phyloP scores from a whole-genome alignment of 2,329 filamentous ascomycete species.

The Penicillium italicum region DNA sequence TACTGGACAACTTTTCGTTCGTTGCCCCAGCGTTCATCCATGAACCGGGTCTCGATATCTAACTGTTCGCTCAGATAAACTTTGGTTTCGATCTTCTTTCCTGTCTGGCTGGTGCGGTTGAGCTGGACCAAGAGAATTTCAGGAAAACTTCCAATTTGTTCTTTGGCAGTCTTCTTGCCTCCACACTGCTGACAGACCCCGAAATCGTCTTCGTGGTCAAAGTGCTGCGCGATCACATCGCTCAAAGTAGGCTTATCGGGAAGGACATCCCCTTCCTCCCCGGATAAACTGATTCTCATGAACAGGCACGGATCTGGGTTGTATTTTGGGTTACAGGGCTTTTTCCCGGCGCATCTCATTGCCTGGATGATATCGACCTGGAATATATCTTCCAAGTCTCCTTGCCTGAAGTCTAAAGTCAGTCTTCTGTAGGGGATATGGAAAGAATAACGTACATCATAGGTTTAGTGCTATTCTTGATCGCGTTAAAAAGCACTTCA shows the following conservation, averaged over 20 bases:
- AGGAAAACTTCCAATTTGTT: constrained; percentile 9
- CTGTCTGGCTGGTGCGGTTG: constrained; percentile 5
- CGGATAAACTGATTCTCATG: neutral
- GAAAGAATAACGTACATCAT: constrained; percentile 2
- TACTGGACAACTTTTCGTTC: constrained; percentile 16
- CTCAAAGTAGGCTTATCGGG: neutral
- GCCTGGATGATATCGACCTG: neutral
- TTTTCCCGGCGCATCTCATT: neutral
- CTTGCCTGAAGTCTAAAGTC: constrained; percentile 5
- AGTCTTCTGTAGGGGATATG: neutral
- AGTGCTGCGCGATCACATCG: neutral
- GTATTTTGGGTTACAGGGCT: neutral
- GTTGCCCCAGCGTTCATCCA: neutral
- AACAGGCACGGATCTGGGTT: no score
- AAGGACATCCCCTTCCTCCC: neutral
- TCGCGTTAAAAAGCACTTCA: neutral
- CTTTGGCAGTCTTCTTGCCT: neutral
- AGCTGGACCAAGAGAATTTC: constrained; percentile 25
- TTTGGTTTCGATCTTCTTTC: neutral
- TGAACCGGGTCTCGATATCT: neutral
- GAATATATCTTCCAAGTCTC: constrained; percentile 4
- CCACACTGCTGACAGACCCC: constrained; percentile 5
- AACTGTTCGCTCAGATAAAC: constrained; percentile 4
- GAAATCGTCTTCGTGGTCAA: neutral
- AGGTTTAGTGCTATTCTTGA: neutral